Percentiles rank a stretch among this genome's conserved stretches.
phyloP scores from a whole-genome alignment of 192 early-diverging fungal genomes.

The Coemansia sp. region DNA sequence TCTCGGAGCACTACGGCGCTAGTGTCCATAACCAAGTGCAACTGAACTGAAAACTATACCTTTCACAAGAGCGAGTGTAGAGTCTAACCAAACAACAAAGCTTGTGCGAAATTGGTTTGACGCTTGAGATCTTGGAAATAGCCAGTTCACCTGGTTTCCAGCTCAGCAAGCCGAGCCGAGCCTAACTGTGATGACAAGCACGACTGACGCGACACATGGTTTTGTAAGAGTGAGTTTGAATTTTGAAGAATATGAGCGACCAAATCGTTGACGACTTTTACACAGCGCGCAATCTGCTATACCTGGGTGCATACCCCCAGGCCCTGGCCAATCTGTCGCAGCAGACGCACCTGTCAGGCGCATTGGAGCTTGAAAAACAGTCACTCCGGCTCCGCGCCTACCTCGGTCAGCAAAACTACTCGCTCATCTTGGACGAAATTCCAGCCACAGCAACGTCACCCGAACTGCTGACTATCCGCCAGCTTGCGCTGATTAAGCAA shows the following conservation, averaged over 20 bases:
- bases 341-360: conserved; percentile 27
- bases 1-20: conserved; percentile 15
- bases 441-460: conserved; percentile 38
- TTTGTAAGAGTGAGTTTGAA: not conserved
- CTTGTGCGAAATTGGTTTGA: no score
- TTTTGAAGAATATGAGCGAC: conserved; percentile 5
- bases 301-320: conserved; percentile 71
- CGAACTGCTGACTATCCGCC: conserved; percentile 65
- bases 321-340: conserved; percentile 53
- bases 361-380: conserved; percentile 58
- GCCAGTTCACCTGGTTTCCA: no score
- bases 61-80: no score
- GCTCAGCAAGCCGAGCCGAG: no score
- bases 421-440: conserved; percentile 66
- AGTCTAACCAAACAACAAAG: no score
- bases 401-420: conserved; percentile 72
- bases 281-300: conserved; percentile 67
- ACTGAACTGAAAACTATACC: no score
- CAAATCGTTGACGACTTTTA: conserved; percentile 55
- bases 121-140: no score
- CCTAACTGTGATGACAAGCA: no score
- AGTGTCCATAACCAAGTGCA: conserved; percentile 21
- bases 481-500: conserved; percentile 58
- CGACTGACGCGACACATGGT: no score
- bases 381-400: conserved; percentile 76